phyloP scores from a whole-genome alignment of 139 green algal genomes.

The Chlorella sp. region DNA sequence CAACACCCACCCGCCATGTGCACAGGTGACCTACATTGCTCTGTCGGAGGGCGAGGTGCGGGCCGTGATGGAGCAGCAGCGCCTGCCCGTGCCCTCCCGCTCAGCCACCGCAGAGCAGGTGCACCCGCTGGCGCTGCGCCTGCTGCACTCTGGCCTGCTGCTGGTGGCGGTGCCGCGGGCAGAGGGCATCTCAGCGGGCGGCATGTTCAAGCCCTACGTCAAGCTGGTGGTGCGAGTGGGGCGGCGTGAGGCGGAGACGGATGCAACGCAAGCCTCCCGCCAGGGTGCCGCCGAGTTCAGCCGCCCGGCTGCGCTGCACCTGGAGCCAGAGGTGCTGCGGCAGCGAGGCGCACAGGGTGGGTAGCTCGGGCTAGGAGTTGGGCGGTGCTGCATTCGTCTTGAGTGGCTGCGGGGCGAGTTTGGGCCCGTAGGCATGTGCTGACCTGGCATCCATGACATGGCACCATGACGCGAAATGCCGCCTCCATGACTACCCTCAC shows the following conservation, averaged over 20 bases:
- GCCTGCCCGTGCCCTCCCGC: background rate
- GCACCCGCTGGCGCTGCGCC: conserved; percentile 4
- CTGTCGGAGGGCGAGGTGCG: background rate
- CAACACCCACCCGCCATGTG: background rate
- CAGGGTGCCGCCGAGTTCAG: background rate
- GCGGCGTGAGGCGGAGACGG: background rate
- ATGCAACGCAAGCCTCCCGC: background rate
- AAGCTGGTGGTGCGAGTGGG: background rate
- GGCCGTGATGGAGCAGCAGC: conserved; percentile 1
- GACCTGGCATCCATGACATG: too few relatives aligned
- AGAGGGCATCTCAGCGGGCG: background rate
- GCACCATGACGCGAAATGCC: too few relatives aligned
- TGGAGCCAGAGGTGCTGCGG: background rate
- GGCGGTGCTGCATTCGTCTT: too few relatives aligned
- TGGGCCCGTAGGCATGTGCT: too few relatives aligned
- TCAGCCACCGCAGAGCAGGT: background rate
- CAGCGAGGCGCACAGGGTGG: background rate
- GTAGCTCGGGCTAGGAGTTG: too few relatives aligned
- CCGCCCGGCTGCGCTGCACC: background rate
- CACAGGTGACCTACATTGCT: background rate
- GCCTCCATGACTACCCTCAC: background rate
- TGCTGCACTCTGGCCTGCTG: conserved; percentile 11
- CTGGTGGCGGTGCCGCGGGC: background rate
- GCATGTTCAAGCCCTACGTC: conserved; percentile 4
- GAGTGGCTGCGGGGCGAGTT: too few relatives aligned